Conservation (phyloP, 441 rosid species). For the Aquilaria agallochum region DNA sequence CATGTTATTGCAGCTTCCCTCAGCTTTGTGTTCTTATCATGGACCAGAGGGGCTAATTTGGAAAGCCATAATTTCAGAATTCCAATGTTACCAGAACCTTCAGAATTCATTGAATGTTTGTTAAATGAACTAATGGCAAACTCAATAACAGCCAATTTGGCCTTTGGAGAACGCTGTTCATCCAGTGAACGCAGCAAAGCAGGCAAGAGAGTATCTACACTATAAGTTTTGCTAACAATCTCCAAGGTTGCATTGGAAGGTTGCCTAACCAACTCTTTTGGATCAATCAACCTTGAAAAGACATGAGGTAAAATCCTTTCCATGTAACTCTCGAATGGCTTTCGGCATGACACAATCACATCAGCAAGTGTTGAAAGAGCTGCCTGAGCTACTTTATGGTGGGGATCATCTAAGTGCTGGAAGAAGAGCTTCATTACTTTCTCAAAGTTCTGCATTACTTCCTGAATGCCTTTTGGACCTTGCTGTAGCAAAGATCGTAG, state of each 20-base stretch:
- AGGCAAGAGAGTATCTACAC: constrained; percentile 85
- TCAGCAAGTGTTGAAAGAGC: constrained; percentile 95
- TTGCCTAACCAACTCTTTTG: constrained; percentile 93
- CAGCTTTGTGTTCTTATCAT: constrained; percentile 90
- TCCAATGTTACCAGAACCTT: constrained; percentile 82
- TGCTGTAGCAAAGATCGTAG: constrained; percentile 81
- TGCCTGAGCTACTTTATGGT: constrained; percentile 99
- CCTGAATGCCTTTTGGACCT: constrained; percentile 93
- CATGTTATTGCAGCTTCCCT: constrained; percentile 94
- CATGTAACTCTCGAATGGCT: constrained; percentile 96
- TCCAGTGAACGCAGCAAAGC: constrained; percentile 96
- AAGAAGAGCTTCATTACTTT: constrained; percentile 98
- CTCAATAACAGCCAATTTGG: constrained; percentile 97
- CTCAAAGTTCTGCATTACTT: constrained; percentile 87
- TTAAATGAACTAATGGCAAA: constrained; percentile 85
- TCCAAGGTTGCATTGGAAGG: constrained; percentile 86
- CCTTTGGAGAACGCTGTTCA: constrained; percentile 99
- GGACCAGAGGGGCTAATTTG: constrained; percentile 76
- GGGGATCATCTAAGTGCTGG: constrained; percentile 99
- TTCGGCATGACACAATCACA: constrained; percentile 87
- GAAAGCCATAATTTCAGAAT: constrained; percentile 94
- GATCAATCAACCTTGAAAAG: constrained; percentile 92
- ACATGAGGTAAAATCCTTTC: constrained; percentile 97
- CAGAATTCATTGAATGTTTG: constrained; percentile 68
- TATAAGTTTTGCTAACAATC: constrained; percentile 87